phyloP scores from a whole-genome alignment of 1,284 basidiomycete genomes.

The Trametes sp. region DNA sequence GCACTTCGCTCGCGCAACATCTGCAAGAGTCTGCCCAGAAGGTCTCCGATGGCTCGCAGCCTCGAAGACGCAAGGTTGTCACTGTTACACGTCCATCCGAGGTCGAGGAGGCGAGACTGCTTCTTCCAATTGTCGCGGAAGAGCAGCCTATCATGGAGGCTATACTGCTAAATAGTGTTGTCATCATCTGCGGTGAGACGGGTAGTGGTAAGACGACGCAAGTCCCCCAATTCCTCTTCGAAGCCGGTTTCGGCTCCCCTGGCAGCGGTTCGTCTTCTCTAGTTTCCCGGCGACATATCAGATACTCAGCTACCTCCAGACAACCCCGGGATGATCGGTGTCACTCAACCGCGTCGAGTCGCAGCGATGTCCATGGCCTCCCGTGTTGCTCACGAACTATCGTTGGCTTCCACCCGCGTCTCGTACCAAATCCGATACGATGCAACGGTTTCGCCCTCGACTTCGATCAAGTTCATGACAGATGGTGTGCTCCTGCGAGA shows the following conservation, averaged over 20 bases:
- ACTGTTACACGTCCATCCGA: conserved; percentile 74
- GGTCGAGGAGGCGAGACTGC: conserved; percentile 80
- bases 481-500: conserved; percentile 97
- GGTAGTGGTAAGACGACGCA: conserved; percentile 99
- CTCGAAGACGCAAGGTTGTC: conserved; percentile 54
- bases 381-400: conserved; percentile 91
- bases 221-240: conserved; percentile 92
- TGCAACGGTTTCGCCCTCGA: conserved; percentile 88
- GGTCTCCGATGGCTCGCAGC: conserved; percentile 27
- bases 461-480: conserved; percentile 99
- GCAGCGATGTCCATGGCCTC: conserved; percentile 96
- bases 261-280: conserved; percentile 67
- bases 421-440: conserved; percentile 99
- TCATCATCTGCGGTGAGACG: conserved; percentile 85
- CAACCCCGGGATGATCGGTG: conserved; percentile 97
- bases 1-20: conserved; percentile 64
- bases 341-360: conserved; percentile 97
- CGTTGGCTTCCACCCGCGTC: conserved; percentile 79
- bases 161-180: conserved; percentile 84
- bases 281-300: too few relatives aligned
- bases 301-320: conserved; percentile 53
- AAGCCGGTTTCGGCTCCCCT: conserved; percentile 92
- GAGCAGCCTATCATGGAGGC: conserved; percentile 96
- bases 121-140: conserved; percentile 91
- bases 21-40: conserved; percentile 47